phyloP scores from a whole-genome alignment of 306 rosid species.

The Vigna nakashimae region DNA sequence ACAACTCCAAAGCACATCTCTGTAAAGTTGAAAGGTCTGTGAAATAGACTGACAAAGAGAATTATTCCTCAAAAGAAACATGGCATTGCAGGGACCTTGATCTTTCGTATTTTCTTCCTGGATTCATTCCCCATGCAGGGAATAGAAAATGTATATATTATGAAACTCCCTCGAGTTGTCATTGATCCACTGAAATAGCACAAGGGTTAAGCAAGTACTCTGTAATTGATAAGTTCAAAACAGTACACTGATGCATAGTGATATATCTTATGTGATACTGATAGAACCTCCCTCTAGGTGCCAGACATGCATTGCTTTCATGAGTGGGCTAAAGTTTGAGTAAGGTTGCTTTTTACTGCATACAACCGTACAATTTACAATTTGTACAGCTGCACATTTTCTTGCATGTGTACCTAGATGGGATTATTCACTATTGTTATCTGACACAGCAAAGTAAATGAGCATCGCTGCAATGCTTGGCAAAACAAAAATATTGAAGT shows the following conservation, averaged over 20 bases:
- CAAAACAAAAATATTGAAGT: background rate
- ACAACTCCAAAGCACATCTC: background rate
- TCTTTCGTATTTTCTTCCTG: conserved; percentile 10
- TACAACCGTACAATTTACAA: conserved; percentile 11
- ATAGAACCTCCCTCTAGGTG: conserved; percentile 15
- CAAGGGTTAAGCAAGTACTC: conserved; percentile 4
- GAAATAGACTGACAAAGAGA: conserved; percentile 46
- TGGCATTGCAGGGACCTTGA: conserved; percentile 31
- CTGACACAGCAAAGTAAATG: background rate
- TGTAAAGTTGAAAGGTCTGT: conserved; percentile 41
- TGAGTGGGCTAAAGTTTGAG: conserved; percentile 19
- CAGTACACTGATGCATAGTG: conserved; percentile 34
- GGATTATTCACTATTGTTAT: background rate
- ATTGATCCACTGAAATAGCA: conserved; percentile 18
- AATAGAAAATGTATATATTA: conserved; percentile 15
- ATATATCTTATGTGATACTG: conserved; percentile 21
- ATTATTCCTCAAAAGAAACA: conserved; percentile 46
- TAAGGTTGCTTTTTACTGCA: conserved; percentile 19
- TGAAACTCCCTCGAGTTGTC: conserved; percentile 16
- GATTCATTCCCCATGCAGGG: conserved; percentile 35
- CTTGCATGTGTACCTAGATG: background rate
- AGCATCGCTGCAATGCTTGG: background rate
- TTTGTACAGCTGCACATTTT: background rate
- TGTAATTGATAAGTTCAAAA: conserved; percentile 33
- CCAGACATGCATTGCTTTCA: conserved; percentile 7